These are phyloP conservation scores for Collybiopsis luxurians DNA, from an alignment of 768 basidiomycete genomes.

Conservation along the genomic window DNA sequence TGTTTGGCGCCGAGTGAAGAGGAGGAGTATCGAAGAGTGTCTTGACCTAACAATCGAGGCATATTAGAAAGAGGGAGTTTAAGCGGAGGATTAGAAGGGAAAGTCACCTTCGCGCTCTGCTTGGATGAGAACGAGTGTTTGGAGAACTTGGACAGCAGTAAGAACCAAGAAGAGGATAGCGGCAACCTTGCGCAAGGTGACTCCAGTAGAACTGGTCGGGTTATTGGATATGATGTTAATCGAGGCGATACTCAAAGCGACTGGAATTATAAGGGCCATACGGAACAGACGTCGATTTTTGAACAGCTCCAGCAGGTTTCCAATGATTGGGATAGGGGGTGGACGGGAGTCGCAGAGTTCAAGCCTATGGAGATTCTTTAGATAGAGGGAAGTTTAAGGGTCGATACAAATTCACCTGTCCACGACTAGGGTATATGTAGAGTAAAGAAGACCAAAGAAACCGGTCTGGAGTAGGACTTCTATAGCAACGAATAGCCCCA, in stretches of 20 bases:
- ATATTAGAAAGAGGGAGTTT: too few species aligned
- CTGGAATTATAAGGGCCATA: slow-evolving; percentile 22
- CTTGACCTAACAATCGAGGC: not conserved
- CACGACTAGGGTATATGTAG: slow-evolving; percentile 37
- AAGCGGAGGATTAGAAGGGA: too few species aligned
- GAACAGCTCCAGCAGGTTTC: slow-evolving; percentile 11
- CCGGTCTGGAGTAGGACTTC: slow-evolving; percentile 38
- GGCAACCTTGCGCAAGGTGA: slow-evolving; percentile 28
- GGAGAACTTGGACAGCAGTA: slow-evolving; percentile 28
- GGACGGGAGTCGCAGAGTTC: slow-evolving; percentile 12
- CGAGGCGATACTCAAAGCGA: slow-evolving; percentile 32
- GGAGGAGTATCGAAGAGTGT: not conserved
- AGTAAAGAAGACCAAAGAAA: slow-evolving; percentile 40
- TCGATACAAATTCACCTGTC: slow-evolving; percentile 30
- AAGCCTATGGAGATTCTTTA: slow-evolving; percentile 7
- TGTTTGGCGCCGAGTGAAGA: slow-evolving; percentile 22
- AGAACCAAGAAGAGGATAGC: slow-evolving; percentile 34
- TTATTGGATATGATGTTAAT: slow-evolving; percentile 11
- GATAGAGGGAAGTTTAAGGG: slow-evolving; percentile 10
- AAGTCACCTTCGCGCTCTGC: not conserved
- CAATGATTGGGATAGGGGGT: slow-evolving; percentile 3
- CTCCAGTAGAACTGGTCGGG: slow-evolving; percentile 14
- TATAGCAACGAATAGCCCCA: slow-evolving; percentile 32
- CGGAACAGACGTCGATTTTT: slow-evolving; percentile 31
- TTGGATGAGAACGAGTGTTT: slow-evolving; percentile 20